These are phyloP conservation scores for Lodderomyces margitis DNA, from an alignment of 1,139 yeast species.

Conservation along the genomic window DNA sequence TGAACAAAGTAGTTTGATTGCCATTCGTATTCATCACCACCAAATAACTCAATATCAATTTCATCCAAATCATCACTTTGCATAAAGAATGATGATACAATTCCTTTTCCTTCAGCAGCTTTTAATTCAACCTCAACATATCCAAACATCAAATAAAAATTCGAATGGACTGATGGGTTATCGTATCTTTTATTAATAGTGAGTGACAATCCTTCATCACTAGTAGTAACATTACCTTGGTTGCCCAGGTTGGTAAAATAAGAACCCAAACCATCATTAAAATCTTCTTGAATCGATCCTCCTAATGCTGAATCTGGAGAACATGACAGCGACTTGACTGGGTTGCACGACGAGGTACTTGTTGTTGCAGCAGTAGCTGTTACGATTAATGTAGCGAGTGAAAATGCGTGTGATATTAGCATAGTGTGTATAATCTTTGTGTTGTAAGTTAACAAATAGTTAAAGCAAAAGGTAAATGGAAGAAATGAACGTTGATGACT, in stretches of 20 bases:
- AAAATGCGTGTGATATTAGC: conserved; percentile 1
- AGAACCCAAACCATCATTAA: conserved; percentile 37
- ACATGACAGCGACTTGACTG: conserved; percentile 27
- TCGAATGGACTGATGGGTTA: conserved; percentile 72
- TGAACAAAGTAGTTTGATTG: conserved; percentile 82
- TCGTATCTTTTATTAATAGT: conserved; percentile 61
- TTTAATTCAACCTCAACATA: conserved; percentile 68
- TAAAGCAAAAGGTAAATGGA: no score
- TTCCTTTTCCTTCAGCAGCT: conserved; percentile 74
- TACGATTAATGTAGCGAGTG: neutral
- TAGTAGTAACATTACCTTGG: conserved; percentile 23
- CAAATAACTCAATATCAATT: conserved; percentile 82
- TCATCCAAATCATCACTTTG: conserved; percentile 88
- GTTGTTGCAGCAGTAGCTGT: neutral
- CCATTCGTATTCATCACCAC: conserved; percentile 67
- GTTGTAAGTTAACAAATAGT: no score
- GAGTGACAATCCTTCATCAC: conserved; percentile 52
- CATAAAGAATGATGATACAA: conserved; percentile 74
- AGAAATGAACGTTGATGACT: no score
- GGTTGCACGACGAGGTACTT: conserved; percentile 27
- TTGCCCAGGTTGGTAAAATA: conserved; percentile 32
- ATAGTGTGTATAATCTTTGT: neutral
- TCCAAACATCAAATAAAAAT: conserved; percentile 85
- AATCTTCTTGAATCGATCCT: conserved; percentile 50
- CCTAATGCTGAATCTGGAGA: conserved; percentile 56